Evolutionary conservation across 352 stramenopile genomes (phyloP), one percentile per base, ranked within the genome.

Genomic region (Phytophthora brassicae): DNA sequence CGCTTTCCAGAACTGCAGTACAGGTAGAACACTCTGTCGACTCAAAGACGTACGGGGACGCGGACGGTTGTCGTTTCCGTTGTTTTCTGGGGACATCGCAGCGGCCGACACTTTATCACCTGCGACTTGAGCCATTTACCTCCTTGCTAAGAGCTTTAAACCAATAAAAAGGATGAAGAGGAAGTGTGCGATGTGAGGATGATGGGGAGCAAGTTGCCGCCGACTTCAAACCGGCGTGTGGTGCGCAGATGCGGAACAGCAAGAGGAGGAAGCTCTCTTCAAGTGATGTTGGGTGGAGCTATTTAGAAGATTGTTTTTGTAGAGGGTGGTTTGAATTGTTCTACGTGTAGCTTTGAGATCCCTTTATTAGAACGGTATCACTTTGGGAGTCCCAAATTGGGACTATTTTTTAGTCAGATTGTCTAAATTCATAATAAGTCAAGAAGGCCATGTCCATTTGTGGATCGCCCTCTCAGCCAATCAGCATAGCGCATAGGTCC

Each of bases 1-100:
- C 13, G 81, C 78, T 54, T 91, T 91, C 86, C 84, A 95, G 70
- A 91, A 95, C 68, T 91, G 75, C 22, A 91, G 59, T 60, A 95
- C 86, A 0, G 86, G 78, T 17, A 75, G 28, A 4, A 73, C 61
- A 56, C 72, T 68, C 24, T 65, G 61, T 6, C 68, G 64, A 54
- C 26, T 80, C 11, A 49, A 39, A 4, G 68, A 70, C 2, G 54
- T 33, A 9, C 64, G 64, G 12, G 13, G 24, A 41, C 44, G 55
- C 6, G 64, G 51, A 2, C 50, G 46, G 9, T 6, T 24, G 20
- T 62, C 61, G 22, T 49, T 49, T 4, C 59, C 57, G 19, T 42
- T 70, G 51, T 61, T 77, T 2, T 31, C 36, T 33, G 64, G 60
- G 6, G 56, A 56, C 38, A 57, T 60, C 36, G 36, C 19, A 36